Evolutionary conservation across 2,329 filamentous ascomycete genomes (phyloP), one percentile per base, ranked within the genome.

Genomic region (Fusarium nurragi): DNA sequence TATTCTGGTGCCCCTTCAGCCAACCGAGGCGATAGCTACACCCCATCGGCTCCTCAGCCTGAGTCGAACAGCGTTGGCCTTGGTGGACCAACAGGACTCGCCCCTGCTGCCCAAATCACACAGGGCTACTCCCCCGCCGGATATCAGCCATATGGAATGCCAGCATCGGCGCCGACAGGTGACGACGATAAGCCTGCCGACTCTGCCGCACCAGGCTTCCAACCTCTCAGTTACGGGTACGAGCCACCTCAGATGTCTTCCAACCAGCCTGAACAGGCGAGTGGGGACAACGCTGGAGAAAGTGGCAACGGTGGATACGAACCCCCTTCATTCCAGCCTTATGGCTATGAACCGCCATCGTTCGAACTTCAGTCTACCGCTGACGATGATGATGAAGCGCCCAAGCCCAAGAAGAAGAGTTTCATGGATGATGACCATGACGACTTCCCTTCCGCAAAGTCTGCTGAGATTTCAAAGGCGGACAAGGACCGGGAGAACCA

Each of bases 341-440:
- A 85, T 46, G 75, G 81, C 39, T 87, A 86, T 67, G 84, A 87
- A 62, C 84, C 86, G 3, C 84, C 84, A 0, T 84, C 85, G 3
- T 84, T 86, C 43, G 82, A 88, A 22, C 82, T 86, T 4, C 80
- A 80, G 18, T 46, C 69, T n/a, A 76, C 74, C 21, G 70, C 72
- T 14, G 74, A 80, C 4, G 76, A 77, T 7, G 80, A 80, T 3
- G 80, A 84, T 13, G 77, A 81, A 22, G 80, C 81, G 11, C 80
- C 84, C 8, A 89, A 86, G 68, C 81, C 84, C 0, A 91, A 91
- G 77, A 92, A 91, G 79, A 93, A 91, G 75, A 88, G 86, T 21
- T 88, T 93, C 70, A 91, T 95, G 85, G 90, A 94, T 71, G 90
- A 94, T 65, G 91, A 94, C 25, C 90, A 93, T 13, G 91, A 92